Base-by-base conservation (phyloP, 306 rosid genomes). In the Glycine soja region DNA sequence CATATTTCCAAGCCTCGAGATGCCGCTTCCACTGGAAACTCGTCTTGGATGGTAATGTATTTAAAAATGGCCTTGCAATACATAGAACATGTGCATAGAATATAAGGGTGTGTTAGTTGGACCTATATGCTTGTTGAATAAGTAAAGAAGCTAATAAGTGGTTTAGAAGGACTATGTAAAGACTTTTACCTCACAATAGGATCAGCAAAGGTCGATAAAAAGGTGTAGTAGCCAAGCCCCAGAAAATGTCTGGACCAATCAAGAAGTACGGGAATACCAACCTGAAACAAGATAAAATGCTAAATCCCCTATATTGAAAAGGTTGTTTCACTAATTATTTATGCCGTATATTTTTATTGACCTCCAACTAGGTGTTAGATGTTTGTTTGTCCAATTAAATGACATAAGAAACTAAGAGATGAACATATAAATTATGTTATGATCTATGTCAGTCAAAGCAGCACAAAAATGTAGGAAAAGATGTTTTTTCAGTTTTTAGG, bases 1-100 rank as follows among this genome's bases (percentile, higher is more conserved):
- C 99, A 78, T 93, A 91, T 85, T 91, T 95, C 98, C 99, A 95
- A 70, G 99, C 90, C 85, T 95, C 97, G 0, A 95, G 97, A 62
- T 83, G 89, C 81, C 93, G 82, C 72, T 83, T 91, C 98, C 93
- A 93, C 84, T 79, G 86, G 74, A 89, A 95, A 45, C 85, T 89
- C 85, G 18, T 70, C 85, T 93, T 65, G 24, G 97, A 79, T 12
- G 98, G 90, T 72, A 93, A 43, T 74, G 86, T 18, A 59, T 82
- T 76, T 45, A 95, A 79, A 57, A 86, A 82, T 19, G 90, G 82
- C 95, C 99, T 95, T 51, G 77, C 73, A 87, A 58, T 42, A 43
- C 24, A 80, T 61, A 71, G 51, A 80, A 74, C 14, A 58, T 68
- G 67, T 79, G 24, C 40, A 67, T 11, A 72, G 13, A 32, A 42